Base-by-base conservation (phyloP, 805 yeast genomes). In the Kluyveromyces lactis region DNA sequence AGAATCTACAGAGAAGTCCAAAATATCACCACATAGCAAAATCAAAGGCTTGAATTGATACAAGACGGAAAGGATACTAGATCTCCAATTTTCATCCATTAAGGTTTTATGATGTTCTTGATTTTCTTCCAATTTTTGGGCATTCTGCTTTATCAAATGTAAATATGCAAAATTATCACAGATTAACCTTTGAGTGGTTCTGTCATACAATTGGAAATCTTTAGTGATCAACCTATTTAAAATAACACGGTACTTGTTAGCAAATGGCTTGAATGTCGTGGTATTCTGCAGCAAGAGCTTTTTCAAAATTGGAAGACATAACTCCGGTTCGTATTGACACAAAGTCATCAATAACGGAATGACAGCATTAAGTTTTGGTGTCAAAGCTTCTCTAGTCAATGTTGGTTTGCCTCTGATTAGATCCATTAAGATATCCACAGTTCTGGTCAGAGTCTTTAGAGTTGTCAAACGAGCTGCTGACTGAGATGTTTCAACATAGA, bases 251-350 rank as follows among this genome's bases (percentile, higher is more conserved):
- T 73, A 75, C 49, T 77, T 80, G 42, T 76, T 72, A 4, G 81
- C 81, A 62, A 70, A 80, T 11, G 95, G 95, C 58, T 89, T 74
- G 54, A 85, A 84, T 2, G 94, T 81, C 1, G 92, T 83, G 1
- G 94, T 72, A 52, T 86, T 82, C 41, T 72, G 64, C 30, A 60
- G 55, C 26, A 81, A 63, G 18, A 80, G 53, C 24, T 57, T 63
- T 43, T 63, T 62, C 41, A 75, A 52, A 12, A 70, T 55, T 11
- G 67, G 66, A 23, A 74, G 52, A 18, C 66, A 55, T 33, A 50
- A 39, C 36, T 60, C 58, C 15, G 67, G 65, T 15, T 62, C 60
- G 7, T 68, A 64, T 26, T 69, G 56, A 10, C 68, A 50, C 26
- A 62, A 46, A 2, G 69, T 75, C 40, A 86, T 51, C 37, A 79